A percentile compares a stretch with the other conserved stretches of the same genome.
Conservation (phyloP, 1,284 basidiomycete genomes). For the Farysia itapuensis region DNA sequence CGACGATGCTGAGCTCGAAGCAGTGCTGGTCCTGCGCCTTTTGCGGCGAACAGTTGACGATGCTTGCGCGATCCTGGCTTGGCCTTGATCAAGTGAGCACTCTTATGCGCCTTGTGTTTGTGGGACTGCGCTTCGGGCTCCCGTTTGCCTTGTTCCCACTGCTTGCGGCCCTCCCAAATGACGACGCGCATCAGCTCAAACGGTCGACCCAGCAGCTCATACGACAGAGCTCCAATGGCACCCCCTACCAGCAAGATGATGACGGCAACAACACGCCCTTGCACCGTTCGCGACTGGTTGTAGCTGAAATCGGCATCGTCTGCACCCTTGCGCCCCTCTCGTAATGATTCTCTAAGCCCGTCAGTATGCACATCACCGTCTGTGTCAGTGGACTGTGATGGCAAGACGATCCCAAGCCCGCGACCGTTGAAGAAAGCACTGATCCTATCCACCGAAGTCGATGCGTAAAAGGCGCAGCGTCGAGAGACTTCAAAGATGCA, state of each 20-base stretch:
- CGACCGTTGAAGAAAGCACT: conserved; percentile 37
- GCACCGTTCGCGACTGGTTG: conserved; percentile 49
- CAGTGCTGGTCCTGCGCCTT: no score
- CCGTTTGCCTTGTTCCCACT: conserved; percentile 49
- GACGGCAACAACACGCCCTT: conserved; percentile 45
- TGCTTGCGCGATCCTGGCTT: background rate
- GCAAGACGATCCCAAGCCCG: conserved; percentile 18
- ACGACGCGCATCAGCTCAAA: conserved; percentile 59
- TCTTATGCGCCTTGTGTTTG: background rate
- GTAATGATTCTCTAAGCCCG: conserved; percentile 3
- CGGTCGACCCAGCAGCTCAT: conserved; percentile 58
- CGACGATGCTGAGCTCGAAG: background rate
- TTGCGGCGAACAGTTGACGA: no score
- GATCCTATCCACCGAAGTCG: conserved; percentile 50
- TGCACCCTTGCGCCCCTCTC: conserved; percentile 2
- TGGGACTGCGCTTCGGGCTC: conserved; percentile 6
- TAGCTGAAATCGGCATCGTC: conserved; percentile 43
- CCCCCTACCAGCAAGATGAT: conserved; percentile 50
- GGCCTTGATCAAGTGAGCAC: no score
- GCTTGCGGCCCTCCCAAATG: conserved; percentile 55
- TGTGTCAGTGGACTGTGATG: background rate
- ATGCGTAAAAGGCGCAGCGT: conserved; percentile 49
- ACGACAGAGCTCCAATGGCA: conserved; percentile 50
- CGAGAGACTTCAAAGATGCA: conserved; percentile 60
- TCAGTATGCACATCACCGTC: conserved; percentile 21